These are phyloP conservation scores for Panaeolus cyanescens DNA, from an alignment of 768 basidiomycete species.

Conservation along the genomic window DNA sequence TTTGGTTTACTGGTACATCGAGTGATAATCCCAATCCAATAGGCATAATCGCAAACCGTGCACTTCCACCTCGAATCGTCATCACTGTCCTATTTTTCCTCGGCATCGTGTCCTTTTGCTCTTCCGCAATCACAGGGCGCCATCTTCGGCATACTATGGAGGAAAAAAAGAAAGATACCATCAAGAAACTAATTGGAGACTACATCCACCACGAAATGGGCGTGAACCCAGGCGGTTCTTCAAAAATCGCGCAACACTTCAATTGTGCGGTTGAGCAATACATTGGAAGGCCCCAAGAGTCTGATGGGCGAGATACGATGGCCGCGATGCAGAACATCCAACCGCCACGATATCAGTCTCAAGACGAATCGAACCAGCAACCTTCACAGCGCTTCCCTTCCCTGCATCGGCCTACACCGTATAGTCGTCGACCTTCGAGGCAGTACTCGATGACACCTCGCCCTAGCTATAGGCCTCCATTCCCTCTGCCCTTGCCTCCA, in stretches of 20 bases:
- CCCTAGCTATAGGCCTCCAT: no score
- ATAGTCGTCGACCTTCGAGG: not conserved
- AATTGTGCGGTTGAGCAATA: not conserved
- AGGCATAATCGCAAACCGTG: not conserved
- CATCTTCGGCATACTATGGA: not conserved
- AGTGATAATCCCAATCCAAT: not conserved
- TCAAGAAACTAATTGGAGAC: not conserved
- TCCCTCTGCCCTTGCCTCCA: not conserved
- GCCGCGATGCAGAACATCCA: not conserved
- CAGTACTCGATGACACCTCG: no score
- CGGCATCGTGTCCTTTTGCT: not conserved
- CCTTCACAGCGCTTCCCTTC: not conserved
- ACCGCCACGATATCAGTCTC: no score
- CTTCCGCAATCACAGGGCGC: not conserved
- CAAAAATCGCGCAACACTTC: not conserved
- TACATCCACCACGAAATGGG: not conserved
- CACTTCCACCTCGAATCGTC: not conserved
- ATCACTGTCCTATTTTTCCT: not conserved
- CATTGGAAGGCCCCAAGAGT: not conserved
- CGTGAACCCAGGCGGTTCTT: not conserved
- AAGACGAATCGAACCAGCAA: no score
- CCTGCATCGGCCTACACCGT: not conserved
- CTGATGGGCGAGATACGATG: not conserved
- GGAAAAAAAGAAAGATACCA: not conserved
- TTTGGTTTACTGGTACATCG: not conserved